Conservation (phyloP, 1,284 basidiomycete species). For the Stereum hirsutum region DNA sequence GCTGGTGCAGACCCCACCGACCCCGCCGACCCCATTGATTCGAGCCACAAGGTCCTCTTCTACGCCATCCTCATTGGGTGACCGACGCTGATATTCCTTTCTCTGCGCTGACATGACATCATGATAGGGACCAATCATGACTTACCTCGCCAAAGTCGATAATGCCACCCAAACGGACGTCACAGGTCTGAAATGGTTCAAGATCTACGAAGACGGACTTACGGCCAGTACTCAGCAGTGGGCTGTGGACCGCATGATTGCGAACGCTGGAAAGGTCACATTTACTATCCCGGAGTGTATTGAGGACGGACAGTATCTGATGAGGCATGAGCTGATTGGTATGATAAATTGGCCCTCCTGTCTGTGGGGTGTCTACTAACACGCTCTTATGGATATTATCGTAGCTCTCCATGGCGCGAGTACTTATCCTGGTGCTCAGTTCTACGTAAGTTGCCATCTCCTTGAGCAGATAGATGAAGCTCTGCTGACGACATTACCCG, state of each 20-base stretch:
- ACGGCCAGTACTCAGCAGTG: conserved; percentile 23
- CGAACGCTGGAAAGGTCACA: conserved; percentile 44
- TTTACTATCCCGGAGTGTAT: conserved; percentile 44
- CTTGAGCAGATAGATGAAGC: not conserved
- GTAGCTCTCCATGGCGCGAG: conserved; percentile 34
- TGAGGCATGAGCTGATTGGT: conserved; percentile 47
- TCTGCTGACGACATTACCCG: not conserved
- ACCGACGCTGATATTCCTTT: too few relatives aligned
- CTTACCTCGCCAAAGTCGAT: conserved; percentile 42
- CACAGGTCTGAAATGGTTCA: conserved; percentile 48
- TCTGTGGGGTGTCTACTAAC: too few relatives aligned
- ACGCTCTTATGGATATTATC: too few relatives aligned
- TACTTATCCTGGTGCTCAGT: conserved; percentile 12
- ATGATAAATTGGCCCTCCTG: conserved; percentile 7
- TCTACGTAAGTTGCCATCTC: conserved; percentile 11
- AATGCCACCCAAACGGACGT: conserved; percentile 35
- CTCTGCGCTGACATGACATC: too few relatives aligned
- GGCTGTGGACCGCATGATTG: conserved; percentile 39
- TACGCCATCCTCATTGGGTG: too few relatives aligned
- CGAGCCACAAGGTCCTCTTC: conserved; percentile 43
- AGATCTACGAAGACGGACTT: conserved; percentile 35
- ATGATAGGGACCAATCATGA: conserved; percentile 42
- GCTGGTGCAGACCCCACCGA: conserved; percentile 33
- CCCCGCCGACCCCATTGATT: conserved; percentile 39
- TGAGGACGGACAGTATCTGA: conserved; percentile 36